Base-by-base conservation (phyloP, 495 filamentous ascomycete species). In the Xylaria longipes region DNA sequence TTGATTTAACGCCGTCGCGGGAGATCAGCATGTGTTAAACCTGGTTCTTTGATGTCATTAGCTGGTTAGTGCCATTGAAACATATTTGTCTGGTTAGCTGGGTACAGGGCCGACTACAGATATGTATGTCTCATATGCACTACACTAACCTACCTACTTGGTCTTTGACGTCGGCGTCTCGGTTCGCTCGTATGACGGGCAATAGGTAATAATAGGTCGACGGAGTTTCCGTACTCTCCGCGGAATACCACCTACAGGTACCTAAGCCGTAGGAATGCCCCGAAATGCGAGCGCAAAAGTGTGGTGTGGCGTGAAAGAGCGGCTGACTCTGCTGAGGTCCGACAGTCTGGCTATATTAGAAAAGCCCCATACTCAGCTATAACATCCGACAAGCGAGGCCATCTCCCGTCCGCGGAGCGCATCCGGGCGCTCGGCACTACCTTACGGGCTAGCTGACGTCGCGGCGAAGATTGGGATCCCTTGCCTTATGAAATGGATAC, bases 351-450 rank as follows among this genome's bases (percentile, higher is more conserved):
- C 39, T 65, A 48, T 45, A 65, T 41, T 17, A 15, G 35, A 45
- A 65, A 20, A 48, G 41, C 33, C 45, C 20, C 45, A 5, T 35
- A 52, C 45, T 37, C 63, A 66, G 27, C 63, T 65, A 48, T 25
- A 39, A 14, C 11, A 33, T n/a, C 29, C 1, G 17, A 25, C 33
- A 67, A 33, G 27, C 64, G 22, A 67, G 14, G 33, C 57, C 65
- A 35, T 67, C 65, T 67, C 33, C 65, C 65, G 48, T 11, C 8
- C 31, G 46, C 35, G 65, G 48, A 67, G 65, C n/a, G 3, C 22
- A 67, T 67, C 65, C 65, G 65, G 65, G 43, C 48, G 33, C n/a
- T 39, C 48, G 31, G 29, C 8, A 9, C 20, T 17, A 65, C 31
- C 31, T 65, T 17, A 48, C 20, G 43, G 63, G 22, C 60, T 43